Percentiles rank a stretch among this genome's conserved stretches.
Evolutionary conservation across 2,329 filamentous ascomycete genomes (phyloP).

Genomic region (Chalara sp.): DNA sequence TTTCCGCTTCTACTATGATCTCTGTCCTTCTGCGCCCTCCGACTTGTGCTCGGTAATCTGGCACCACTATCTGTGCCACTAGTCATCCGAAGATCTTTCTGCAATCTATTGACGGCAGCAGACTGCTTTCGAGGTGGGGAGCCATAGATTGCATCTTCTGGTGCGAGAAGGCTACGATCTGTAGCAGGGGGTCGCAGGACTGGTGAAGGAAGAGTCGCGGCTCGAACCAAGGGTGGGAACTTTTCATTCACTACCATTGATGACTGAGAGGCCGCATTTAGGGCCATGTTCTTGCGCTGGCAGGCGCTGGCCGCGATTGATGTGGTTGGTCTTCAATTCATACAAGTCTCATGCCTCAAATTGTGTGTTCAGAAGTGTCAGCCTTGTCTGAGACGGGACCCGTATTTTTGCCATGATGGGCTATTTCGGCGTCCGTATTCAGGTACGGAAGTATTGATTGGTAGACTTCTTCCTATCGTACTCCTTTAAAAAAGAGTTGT

Average conservation of each 20-base stretch:
- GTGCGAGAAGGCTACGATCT: conserved; percentile 66
- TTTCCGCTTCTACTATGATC: conserved; percentile 47
- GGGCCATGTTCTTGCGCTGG: conserved; percentile 17
- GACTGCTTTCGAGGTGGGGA: conserved; percentile 51
- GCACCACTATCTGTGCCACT: conserved; percentile 15
- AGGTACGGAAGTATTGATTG: no score
- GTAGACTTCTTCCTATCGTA: no score
- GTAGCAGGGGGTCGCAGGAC: conserved; percentile 6
- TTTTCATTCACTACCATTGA: conserved; percentile 12
- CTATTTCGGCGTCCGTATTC: no score
- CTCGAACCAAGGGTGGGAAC: conserved; percentile 20
- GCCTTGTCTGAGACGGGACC: no score
- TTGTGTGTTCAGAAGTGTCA: no score
- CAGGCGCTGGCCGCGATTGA: no score
- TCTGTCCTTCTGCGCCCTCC: conserved; percentile 21
- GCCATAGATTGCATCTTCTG: conserved; percentile 73
- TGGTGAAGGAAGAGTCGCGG: conserved; percentile 15
- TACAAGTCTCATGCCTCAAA: no score
- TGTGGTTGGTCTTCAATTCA: no score
- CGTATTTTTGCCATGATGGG: no score
- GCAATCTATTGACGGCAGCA: conserved; percentile 31
- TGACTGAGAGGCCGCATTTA: conserved; percentile 19
- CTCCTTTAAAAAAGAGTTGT: no score
- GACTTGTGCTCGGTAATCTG: conserved; percentile 7
- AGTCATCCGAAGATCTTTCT: conserved; percentile 31